phyloP scores from a whole-genome alignment of 1,284 basidiomycete genomes.

The Dichomitus squalens region DNA sequence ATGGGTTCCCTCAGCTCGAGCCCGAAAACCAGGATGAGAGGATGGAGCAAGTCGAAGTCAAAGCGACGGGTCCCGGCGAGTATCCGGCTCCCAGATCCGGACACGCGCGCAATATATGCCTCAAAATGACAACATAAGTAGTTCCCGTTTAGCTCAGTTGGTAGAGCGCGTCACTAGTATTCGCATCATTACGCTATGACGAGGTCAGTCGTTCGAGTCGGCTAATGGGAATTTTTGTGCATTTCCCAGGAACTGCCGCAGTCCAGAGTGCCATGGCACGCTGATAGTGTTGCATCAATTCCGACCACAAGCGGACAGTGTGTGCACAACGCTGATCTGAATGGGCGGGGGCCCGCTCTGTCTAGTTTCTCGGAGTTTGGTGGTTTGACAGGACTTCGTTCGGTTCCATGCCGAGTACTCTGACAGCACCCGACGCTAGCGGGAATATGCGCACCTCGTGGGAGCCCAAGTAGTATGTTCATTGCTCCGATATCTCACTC shows the following conservation, averaged over 20 bases:
- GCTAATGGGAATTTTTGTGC: slow-evolving; percentile 43
- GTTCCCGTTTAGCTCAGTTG: slow-evolving; percentile 53
- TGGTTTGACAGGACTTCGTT: neutral
- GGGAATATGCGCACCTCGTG: neutral
- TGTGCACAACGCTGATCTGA: neutral
- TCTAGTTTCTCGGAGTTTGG: neutral
- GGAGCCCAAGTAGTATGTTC: neutral
- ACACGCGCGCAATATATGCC: neutral
- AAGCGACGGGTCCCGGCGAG: neutral
- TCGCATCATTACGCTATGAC: slow-evolving; percentile 44
- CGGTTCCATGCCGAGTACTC: neutral
- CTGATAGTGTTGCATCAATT: neutral
- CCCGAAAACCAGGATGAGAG: slow-evolving; percentile 24
- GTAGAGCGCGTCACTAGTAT: slow-evolving; percentile 39
- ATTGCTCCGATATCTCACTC: neutral
- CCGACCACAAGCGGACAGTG: neutral
- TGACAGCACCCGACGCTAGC: slow-evolving; percentile 1
- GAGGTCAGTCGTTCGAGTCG: slow-evolving; percentile 58
- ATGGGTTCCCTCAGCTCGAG: slow-evolving; percentile 46
- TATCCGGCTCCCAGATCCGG: slow-evolving; percentile 1
- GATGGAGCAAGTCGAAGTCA: slow-evolving; percentile 4
- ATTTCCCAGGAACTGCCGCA: neutral
- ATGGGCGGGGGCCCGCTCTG: neutral
- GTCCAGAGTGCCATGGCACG: neutral
- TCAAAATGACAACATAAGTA: neutral